Conservation (phyloP, 352 stramenopile genomes). For the Aphanomyces astaci region DNA sequence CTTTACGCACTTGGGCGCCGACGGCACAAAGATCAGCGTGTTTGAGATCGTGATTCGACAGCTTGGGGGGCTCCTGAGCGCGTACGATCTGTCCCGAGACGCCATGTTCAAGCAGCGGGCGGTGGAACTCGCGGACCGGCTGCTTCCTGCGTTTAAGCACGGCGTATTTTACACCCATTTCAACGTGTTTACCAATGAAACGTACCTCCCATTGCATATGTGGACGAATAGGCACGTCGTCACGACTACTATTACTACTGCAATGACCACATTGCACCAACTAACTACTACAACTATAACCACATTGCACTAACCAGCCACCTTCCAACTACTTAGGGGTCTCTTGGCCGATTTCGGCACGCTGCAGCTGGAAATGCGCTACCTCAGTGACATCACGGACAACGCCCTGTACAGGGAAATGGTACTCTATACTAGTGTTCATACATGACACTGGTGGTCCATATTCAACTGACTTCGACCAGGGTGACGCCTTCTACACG, state of each 20-base stretch:
- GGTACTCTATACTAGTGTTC: conserved; percentile 25
- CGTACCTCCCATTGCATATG: too few species aligned
- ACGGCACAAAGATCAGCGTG: conserved; percentile 77
- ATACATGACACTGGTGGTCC: conserved; percentile 8
- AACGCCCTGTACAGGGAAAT: conserved; percentile 61
- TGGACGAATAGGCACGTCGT: too few species aligned
- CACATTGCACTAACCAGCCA: too few species aligned
- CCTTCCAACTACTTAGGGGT: conserved; percentile 34
- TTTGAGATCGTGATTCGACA: conserved; percentile 99
- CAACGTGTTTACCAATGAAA: conserved; percentile 87
- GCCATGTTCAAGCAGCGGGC: conserved; percentile 88
- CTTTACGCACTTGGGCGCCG: conserved; percentile 58
- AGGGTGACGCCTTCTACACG: conserved; percentile 72
- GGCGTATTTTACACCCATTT: conserved; percentile 88
- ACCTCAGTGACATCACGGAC: conserved; percentile 70
- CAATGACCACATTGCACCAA: too few species aligned
- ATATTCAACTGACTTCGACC: conserved; percentile 26
- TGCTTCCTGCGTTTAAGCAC: conserved; percentile 87
- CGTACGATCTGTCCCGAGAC: conserved; percentile 88
- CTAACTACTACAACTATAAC: too few species aligned
- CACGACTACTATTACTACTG: too few species aligned
- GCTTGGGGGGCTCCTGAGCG: conserved; percentile 95
- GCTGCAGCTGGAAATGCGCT: conserved; percentile 75
- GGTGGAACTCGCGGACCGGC: conserved; percentile 84
- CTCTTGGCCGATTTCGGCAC: conserved; percentile 78